Percentiles rank a stretch among this genome's conserved stretches.
These are phyloP conservation scores for Neurospora sp. DNA, from an alignment of 495 filamentous ascomycete genomes.

Conservation along the genomic window DNA sequence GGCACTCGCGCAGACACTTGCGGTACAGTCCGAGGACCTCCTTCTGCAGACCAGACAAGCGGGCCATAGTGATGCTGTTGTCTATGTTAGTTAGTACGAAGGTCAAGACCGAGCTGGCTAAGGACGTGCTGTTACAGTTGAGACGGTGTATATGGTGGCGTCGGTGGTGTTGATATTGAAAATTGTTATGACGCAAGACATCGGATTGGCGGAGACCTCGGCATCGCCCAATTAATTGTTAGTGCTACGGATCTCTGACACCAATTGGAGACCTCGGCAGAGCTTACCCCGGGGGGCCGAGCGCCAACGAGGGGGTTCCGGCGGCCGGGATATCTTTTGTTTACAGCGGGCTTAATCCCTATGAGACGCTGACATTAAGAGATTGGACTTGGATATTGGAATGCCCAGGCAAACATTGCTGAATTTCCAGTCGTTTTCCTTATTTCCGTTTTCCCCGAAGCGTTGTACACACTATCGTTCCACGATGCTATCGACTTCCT, in stretches of 20 bases:
- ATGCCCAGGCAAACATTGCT: too few species aligned
- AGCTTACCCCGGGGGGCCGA: background rate
- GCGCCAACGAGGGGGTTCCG: background rate
- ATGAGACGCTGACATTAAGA: too few species aligned
- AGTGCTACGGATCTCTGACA: background rate
- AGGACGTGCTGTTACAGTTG: background rate
- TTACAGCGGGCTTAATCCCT: background rate
- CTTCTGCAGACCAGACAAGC: slow-evolving; percentile 81
- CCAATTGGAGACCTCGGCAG: background rate
- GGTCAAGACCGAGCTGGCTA: background rate
- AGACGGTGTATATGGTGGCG: background rate
- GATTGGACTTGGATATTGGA: too few species aligned
- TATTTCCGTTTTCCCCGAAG: background rate
- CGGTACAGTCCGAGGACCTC: slow-evolving; percentile 83
- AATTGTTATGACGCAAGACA: background rate
- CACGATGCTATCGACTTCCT: background rate
- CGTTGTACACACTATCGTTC: background rate
- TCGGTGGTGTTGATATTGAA: background rate
- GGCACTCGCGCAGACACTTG: slow-evolving; percentile 66
- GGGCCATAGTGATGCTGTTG: slow-evolving; percentile 6
- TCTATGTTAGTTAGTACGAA: background rate
- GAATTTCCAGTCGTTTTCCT: background rate
- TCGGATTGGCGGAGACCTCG: background rate
- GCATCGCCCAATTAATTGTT: background rate
- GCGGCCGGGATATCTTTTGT: background rate